A percentile compares a stretch with the other conserved stretches of the same genome.
phyloP scores from a whole-genome alignment of 164 flowering plant genomes.

The Kalanchoe fedtschenkoi region DNA sequence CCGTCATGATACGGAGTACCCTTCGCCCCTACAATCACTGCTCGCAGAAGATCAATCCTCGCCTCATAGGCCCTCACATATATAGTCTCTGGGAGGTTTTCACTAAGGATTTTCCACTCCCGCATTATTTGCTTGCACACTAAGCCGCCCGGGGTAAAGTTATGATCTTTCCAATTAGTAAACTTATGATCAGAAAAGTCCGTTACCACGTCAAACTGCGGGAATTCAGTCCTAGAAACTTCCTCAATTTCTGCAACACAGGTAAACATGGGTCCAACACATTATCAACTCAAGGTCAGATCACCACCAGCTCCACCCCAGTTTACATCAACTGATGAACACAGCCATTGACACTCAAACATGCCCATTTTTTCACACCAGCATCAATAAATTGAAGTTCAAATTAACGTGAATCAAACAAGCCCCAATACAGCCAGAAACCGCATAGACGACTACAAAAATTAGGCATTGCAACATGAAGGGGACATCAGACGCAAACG shows the following conservation, averaged over 20 bases:
- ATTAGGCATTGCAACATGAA: too few species aligned
- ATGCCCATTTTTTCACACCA: not conserved
- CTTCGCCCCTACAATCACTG: slow-evolving; percentile 30
- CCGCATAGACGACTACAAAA: not conserved
- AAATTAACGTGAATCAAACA: not conserved
- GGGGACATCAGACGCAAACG: too few species aligned
- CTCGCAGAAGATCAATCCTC: slow-evolving; percentile 29
- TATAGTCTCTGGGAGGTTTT: slow-evolving; percentile 27
- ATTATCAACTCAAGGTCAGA: too few species aligned
- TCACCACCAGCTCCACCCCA: too few species aligned
- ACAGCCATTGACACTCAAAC: not conserved
- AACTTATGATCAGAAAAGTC: slow-evolving; percentile 34
- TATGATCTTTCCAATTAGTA: too few species aligned
- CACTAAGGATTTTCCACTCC: slow-evolving; percentile 31
- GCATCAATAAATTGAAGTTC: not conserved
- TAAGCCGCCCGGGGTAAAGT: slow-evolving; percentile 3
- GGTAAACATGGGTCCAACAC: too few species aligned
- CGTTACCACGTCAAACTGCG: slow-evolving; percentile 24
- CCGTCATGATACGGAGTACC: slow-evolving; percentile 42
- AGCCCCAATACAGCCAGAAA: not conserved
- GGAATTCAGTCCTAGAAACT: slow-evolving; percentile 4
- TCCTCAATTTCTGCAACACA: not conserved
- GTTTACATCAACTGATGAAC: not conserved
- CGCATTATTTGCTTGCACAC: slow-evolving; percentile 24
- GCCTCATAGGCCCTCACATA: slow-evolving; percentile 26